Base-by-base conservation (phyloP, 202 grass and related monocot genomes). In the Brachypodium distachyon region DNA sequence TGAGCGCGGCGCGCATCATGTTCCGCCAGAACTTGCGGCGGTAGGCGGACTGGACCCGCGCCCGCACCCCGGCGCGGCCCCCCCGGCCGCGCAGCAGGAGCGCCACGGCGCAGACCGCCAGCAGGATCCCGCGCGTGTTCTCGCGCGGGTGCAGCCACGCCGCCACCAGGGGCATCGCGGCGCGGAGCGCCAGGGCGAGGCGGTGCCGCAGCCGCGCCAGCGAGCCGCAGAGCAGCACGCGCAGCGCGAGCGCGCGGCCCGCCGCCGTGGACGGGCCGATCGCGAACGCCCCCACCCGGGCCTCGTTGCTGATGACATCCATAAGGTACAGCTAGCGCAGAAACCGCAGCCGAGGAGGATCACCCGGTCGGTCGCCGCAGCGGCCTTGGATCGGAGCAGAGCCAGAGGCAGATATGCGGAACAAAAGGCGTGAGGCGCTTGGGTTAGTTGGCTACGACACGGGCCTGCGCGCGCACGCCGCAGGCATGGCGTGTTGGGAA, bases 1-100 rank as follows among this genome's bases (percentile, higher is more conserved):
- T 90, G 76, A 97, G 87, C 61, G 95, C 95, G 23, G 77, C 82
- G 73, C 91, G 89, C 85, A 97, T 92, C 86, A 92, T 91, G 83
- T 92, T 90, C 37, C 91, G 91, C 95, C 91, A 98, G 89, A 98
- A 98, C 85, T 92, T 98, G 61, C 91, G 87, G 36, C 87, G 87
- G 86, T 94, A 92, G 36, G 87, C 95, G 53, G 91, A 94, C 73
- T 88, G 84, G 48, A 93, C 89, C 39, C 82, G 81, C 43, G 86
- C 85, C 31, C 87, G 70, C 41, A 90, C 79, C 29, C 84, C 86
- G 1, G 68, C 79, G 55, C 85, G 67, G 13, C 83, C 69, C 13
- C 83, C 55, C 9, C 90, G 82, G 1, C 88, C 75, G 3, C 87
- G 87, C 60, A 97, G 78, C 55, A 84, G 88, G 72, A 97, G 88